Evolutionary conservation across 306 rosid species (phyloP).

Genomic region (Lotus japonicus): DNA sequence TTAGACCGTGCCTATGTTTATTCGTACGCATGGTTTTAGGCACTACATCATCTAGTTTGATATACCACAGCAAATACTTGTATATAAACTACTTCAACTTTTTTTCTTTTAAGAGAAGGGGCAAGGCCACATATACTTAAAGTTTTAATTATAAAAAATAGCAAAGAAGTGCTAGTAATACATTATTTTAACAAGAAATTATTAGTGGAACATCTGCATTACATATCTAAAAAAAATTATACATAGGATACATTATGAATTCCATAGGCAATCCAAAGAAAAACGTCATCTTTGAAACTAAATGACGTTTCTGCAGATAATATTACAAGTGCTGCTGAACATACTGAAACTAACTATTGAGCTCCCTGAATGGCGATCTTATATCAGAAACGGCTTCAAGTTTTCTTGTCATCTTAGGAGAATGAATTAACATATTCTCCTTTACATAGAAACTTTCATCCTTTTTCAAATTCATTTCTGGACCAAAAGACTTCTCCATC

Average conservation of each 20-base stretch:
- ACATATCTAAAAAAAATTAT: neutral
- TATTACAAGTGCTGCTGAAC: too few species aligned
- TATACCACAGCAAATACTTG: too few species aligned
- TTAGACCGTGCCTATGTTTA: too few species aligned
- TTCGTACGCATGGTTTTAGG: too few species aligned
- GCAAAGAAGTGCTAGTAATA: too few species aligned
- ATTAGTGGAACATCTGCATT: neutral
- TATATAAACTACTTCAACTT: too few species aligned
- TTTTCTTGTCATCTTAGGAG: slow-evolving; percentile 39
- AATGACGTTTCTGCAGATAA: neutral
- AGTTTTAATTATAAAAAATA: too few species aligned
- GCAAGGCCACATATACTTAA: too few species aligned
- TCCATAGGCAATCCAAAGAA: slow-evolving; percentile 15
- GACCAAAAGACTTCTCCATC: slow-evolving; percentile 40
- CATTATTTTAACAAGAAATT: neutral
- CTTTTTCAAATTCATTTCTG: slow-evolving; percentile 23
- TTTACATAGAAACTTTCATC: slow-evolving; percentile 30
- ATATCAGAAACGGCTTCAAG: slow-evolving; percentile 33
- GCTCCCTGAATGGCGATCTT: slow-evolving; percentile 68
- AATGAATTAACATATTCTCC: slow-evolving; percentile 38
- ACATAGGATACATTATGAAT: slow-evolving; percentile 5
- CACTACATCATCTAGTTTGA: too few species aligned
- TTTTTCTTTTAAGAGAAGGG: too few species aligned
- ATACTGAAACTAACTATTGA: slow-evolving; percentile 35
- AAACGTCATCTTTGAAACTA: slow-evolving; percentile 13